Evolutionary conservation across 2,329 filamentous ascomycete genomes (phyloP).

Genomic region (Talaromyces sp.): DNA sequence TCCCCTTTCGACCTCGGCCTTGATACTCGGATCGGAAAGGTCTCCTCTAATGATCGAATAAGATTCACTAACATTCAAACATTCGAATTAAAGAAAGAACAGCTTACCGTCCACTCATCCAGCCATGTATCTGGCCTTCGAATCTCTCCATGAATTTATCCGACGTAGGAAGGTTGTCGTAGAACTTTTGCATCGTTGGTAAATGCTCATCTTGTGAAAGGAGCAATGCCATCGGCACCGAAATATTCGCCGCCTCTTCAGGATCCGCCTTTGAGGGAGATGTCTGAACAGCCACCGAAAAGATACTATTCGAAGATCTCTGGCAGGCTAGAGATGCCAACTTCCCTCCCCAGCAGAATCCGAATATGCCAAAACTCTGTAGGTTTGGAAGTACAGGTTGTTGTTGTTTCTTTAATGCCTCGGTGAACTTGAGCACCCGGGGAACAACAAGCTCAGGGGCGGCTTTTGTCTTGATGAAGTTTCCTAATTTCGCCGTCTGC

Average conservation of each 20-base stretch:
- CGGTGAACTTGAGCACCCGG: slow-evolving; percentile 32
- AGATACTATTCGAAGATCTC: slow-evolving; percentile 1
- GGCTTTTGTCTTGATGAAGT: slow-evolving; percentile 54
- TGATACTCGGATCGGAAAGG: slow-evolving; percentile 52
- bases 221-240: slow-evolving; percentile 15
- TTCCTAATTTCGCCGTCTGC: slow-evolving; percentile 58
- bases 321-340: slow-evolving; percentile 33
- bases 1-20: slow-evolving; percentile 60
- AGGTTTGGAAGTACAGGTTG: slow-evolving; percentile 50
- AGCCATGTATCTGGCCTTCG: slow-evolving; percentile 65
- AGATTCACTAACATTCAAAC: too few species aligned
- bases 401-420: slow-evolving; percentile 44
- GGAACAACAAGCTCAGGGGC: slow-evolving; percentile 28
- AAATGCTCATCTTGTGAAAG: slow-evolving; percentile 27
- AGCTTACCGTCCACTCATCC: slow-evolving; percentile 63
- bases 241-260: slow-evolving; percentile 11
- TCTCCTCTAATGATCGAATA: slow-evolving; percentile 37
- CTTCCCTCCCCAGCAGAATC: slow-evolving; percentile 72
- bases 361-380: slow-evolving; percentile 59
- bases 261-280: slow-evolving; percentile 14
- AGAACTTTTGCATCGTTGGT: slow-evolving; percentile 22
- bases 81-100: not conserved
- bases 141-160: slow-evolving; percentile 56
- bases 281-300: slow-evolving; percentile 14
- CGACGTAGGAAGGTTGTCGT: not conserved